A percentile compares a stretch with the other conserved stretches of the same genome.
Conservation (phyloP, 768 basidiomycete genomes). For the Tricholomella constricta region DNA sequence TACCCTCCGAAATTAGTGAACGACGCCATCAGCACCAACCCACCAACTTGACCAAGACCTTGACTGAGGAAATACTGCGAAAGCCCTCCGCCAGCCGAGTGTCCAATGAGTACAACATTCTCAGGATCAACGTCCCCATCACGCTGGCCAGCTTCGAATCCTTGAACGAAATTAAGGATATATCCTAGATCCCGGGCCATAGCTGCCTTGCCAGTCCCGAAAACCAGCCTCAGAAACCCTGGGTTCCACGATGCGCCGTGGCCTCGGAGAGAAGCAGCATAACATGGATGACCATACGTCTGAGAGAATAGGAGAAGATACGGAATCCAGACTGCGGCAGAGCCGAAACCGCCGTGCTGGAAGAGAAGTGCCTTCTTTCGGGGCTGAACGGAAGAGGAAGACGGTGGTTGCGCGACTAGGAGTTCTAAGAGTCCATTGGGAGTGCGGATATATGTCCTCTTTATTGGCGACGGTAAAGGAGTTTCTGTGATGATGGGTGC, state of each 20-base stretch:
- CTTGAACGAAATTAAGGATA: slow-evolving; percentile 8
- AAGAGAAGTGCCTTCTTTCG: slow-evolving; percentile 14
- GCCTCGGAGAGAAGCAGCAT: slow-evolving; percentile 16
- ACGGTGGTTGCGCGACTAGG: slow-evolving; percentile 9
- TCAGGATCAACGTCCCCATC: background rate
- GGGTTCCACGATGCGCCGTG: slow-evolving; percentile 15
- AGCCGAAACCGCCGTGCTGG: slow-evolving; percentile 18
- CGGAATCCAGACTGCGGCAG: slow-evolving; percentile 14
- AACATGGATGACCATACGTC: slow-evolving; percentile 8
- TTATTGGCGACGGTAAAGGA: slow-evolving; percentile 1
- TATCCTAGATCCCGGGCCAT: slow-evolving; percentile 7
- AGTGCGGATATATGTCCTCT: slow-evolving; percentile 11
- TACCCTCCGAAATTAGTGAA: slow-evolving; percentile 14
- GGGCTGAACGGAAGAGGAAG: background rate
- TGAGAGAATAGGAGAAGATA: slow-evolving; percentile 15
- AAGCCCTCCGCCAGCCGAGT: slow-evolving; percentile 17
- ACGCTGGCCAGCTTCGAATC: slow-evolving; percentile 2
- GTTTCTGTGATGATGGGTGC: background rate
- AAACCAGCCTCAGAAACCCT: slow-evolving; percentile 8
- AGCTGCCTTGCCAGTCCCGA: slow-evolving; percentile 1
- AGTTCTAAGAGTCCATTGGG: slow-evolving; percentile 12
- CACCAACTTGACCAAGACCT: slow-evolving; percentile 2
- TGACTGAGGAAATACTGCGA: slow-evolving; percentile 11
- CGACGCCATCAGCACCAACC: slow-evolving; percentile 7
- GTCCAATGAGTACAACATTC: slow-evolving; percentile 12